Evolutionary conservation across 2,329 filamentous ascomycete species (phyloP), one percentile per base, ranked within the genome.

Genomic region (Trichoderma sp.): DNA sequence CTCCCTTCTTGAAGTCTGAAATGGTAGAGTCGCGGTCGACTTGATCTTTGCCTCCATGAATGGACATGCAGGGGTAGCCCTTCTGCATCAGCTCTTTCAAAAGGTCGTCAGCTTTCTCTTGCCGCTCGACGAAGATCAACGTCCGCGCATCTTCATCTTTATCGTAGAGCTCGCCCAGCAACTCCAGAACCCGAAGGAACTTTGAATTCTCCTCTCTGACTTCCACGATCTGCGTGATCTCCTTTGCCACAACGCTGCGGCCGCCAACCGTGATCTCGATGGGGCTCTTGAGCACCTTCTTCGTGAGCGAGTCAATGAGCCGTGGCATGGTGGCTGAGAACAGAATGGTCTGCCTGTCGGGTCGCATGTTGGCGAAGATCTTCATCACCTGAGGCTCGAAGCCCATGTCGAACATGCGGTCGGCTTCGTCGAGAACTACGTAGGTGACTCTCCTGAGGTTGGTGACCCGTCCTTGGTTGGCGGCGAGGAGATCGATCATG

Each of bases 401-500:
- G 15, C 95, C 95, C 95, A 99, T 98, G 76, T 99, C 95, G 75
- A 98, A 97, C 95, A 99, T 98, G 68, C 95, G 90, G 78, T 99
- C 95, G 55, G 95, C 95, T 79, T 99, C 95, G 74, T 99, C 95
- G 45, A 99, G 85, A 12, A 99, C 95, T 26, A 97, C 88, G 75
- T 98, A 99, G 0, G 92, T 95, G 14, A 97, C 92, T 68, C 95
- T 86, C 70, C 86, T 88, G 64, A 99, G 82, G 73, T 96, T 98
- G 14, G 94, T 96, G 10, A 98, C 93, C 68, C 93, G 88, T n/a
- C 94, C 94, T 69, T 91, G 90, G 74, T 98, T 99, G 59, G 93
- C 93, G 47, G 93, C 92, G 39, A 99, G 82, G 19, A 99, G 85
- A 81, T 99, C 95, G 72, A 99, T 97, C 83, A 98, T 90, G 64